Percentiles rank a stretch among this genome's conserved stretches.
Evolutionary conservation across 2,329 filamentous ascomycete genomes (phyloP).

Genomic region (Apiospora arundinis): DNA sequence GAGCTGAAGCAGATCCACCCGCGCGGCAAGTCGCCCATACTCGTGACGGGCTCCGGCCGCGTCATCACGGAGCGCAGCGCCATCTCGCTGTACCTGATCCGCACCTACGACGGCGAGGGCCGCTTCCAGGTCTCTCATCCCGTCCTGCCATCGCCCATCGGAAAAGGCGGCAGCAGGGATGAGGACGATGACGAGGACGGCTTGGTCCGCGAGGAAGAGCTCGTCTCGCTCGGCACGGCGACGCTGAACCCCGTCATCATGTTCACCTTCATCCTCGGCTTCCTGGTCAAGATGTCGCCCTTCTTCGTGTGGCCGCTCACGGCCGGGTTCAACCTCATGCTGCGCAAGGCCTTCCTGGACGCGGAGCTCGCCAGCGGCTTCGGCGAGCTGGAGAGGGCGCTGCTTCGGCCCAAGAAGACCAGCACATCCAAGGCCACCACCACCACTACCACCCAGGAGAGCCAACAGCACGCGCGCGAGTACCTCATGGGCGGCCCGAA

Average conservation of each 20-base stretch:
- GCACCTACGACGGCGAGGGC: constrained; percentile 27
- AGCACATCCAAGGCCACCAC: not conserved
- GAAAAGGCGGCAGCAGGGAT: no score
- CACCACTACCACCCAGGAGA: not conserved
- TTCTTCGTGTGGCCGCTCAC: constrained; percentile 27
- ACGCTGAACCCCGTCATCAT: constrained; percentile 25
- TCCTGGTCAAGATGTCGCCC: constrained; percentile 25
- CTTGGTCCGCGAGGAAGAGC: constrained; percentile 28
- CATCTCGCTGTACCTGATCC: constrained; percentile 31
- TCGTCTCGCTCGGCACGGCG: constrained; percentile 29
- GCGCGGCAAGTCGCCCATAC: constrained; percentile 30
- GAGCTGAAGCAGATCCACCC: constrained; percentile 28
- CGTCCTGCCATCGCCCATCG: not conserved
- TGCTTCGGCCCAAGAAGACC: not conserved
- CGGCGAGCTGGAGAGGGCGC: constrained; percentile 24
- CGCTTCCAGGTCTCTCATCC: constrained; percentile 26
- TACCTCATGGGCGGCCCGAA: constrained; percentile 29
- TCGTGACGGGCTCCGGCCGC: constrained; percentile 29
- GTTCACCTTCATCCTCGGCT: constrained; percentile 25
- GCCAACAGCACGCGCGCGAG: constrained; percentile 22
- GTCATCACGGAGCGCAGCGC: constrained; percentile 30
- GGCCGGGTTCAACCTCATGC: not conserved
- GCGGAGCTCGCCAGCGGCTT: constrained; percentile 26
- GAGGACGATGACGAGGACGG: constrained; percentile 22
- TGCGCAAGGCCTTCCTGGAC: constrained; percentile 28